phyloP scores from a whole-genome alignment of 2,329 filamentous ascomycete species.

The Phaeosphaeriaceae sp. region DNA sequence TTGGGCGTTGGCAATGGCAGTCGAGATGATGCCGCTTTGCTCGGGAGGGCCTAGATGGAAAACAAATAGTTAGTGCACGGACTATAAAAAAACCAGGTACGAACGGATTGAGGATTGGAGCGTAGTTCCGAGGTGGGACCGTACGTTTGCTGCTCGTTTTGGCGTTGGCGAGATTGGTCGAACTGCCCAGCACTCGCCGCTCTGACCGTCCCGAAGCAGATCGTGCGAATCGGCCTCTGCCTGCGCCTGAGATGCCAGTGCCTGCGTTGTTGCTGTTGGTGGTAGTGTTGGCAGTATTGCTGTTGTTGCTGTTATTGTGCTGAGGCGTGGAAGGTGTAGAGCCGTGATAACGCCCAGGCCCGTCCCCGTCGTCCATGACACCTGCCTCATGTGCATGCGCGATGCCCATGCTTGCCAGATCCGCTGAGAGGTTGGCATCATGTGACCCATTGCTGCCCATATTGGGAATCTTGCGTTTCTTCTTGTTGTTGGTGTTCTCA shows the following conservation, averaged over 20 bases:
- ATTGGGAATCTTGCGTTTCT: constrained; percentile 96
- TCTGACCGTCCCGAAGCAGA: constrained; percentile 51
- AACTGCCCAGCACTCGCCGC: constrained; percentile 52
- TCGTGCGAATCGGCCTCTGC: constrained; percentile 82
- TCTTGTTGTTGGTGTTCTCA: constrained; percentile 99
- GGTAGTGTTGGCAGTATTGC: constrained; percentile 31
- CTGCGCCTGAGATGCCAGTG: constrained; percentile 81
- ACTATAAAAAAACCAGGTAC: constrained; percentile 20
- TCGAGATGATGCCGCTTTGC: constrained; percentile 85
- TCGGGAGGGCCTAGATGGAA: constrained; percentile 42
- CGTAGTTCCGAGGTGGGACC: constrained; percentile 39
- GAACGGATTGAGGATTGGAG: too few species aligned
- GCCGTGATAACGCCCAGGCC: constrained; percentile 62
- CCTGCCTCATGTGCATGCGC: constrained; percentile 53
- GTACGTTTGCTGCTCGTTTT: constrained; percentile 51
- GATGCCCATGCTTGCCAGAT: constrained; percentile 69
- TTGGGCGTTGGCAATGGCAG: constrained; percentile 82
- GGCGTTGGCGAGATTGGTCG: constrained; percentile 52
- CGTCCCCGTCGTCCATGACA: constrained; percentile 53
- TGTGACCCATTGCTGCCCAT: constrained; percentile 72
- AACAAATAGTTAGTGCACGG: constrained; percentile 47
- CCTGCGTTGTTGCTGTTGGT: constrained; percentile 44
- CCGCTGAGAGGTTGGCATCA: constrained; percentile 63
- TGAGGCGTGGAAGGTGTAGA: constrained; percentile 61
- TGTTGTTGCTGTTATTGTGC: constrained; percentile 44